Evolutionary conservation across 345 rosid genomes (phyloP).

Genomic region (Arabidopsis thaliana): TAIR10.1 NC_003075.7:7006001-7006500

Average conservation of each 20-base stretch:
- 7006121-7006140: not conserved
- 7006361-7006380: not conserved
- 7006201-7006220: not conserved
- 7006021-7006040: not conserved
- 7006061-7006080: not conserved
- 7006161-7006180: conserved; percentile 29
- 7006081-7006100: not conserved
- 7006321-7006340: conserved; percentile 26
- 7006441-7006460: too few relatives aligned
- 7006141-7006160: conserved; percentile 26
- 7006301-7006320: not conserved
- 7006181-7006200: not conserved
- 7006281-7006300: not conserved
- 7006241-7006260: conserved; percentile 21
- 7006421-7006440: too few relatives aligned
- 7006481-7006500: too few relatives aligned
- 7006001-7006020: conserved; percentile 2
- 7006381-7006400: conserved; percentile 13
- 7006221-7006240: conserved; percentile 30
- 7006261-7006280: not conserved
- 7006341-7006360: conserved; percentile 21
- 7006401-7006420: not conserved
- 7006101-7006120: conserved; percentile 20
- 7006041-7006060: not conserved
- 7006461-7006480: too few relatives aligned